These are phyloP conservation scores for Pythium graminicola DNA, from an alignment of 352 stramenopile species.

Conservation along the genomic window DNA sequence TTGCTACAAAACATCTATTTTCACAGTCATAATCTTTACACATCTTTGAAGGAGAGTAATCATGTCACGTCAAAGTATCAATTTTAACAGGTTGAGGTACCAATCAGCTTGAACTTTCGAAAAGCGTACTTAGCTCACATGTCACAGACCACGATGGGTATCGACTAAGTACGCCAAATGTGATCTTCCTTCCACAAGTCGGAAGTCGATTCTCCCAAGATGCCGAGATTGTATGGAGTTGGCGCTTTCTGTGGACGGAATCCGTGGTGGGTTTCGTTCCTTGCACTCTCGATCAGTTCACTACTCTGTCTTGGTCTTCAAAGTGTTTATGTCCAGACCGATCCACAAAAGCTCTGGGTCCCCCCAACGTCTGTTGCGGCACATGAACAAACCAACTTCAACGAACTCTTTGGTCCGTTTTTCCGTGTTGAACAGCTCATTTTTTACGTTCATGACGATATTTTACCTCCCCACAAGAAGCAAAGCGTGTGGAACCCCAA, in stretches of 20 bases:
- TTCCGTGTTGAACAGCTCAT: constrained; percentile 85
- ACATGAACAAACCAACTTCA: constrained; percentile 63
- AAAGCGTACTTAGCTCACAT: constrained; percentile 17
- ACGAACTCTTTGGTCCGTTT: constrained; percentile 77
- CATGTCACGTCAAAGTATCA: neutral
- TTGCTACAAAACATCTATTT: no score
- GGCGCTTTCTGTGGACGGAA: constrained; percentile 44
- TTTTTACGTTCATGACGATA: constrained; percentile 45
- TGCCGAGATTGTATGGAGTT: constrained; percentile 50
- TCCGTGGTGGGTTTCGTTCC: constrained; percentile 40
- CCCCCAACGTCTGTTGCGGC: constrained; percentile 50
- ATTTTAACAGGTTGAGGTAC: neutral
- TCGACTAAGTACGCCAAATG: constrained; percentile 16
- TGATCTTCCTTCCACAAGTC: constrained; percentile 14
- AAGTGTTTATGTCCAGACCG: constrained; percentile 59
- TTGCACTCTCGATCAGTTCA: constrained; percentile 40
- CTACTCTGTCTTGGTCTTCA: constrained; percentile 52
- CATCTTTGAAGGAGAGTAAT: neutral
- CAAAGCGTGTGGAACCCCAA: constrained; percentile 4
- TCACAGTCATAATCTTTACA: no score
- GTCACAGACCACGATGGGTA: constrained; percentile 8
- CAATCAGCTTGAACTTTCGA: constrained; percentile 11
- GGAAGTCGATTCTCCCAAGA: constrained; percentile 10
- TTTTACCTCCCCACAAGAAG: neutral
- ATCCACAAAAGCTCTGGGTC: constrained; percentile 82